These are phyloP conservation scores for Erythrophleum fordii DNA, from an alignment of 306 rosid genomes.

Conservation along the genomic window DNA sequence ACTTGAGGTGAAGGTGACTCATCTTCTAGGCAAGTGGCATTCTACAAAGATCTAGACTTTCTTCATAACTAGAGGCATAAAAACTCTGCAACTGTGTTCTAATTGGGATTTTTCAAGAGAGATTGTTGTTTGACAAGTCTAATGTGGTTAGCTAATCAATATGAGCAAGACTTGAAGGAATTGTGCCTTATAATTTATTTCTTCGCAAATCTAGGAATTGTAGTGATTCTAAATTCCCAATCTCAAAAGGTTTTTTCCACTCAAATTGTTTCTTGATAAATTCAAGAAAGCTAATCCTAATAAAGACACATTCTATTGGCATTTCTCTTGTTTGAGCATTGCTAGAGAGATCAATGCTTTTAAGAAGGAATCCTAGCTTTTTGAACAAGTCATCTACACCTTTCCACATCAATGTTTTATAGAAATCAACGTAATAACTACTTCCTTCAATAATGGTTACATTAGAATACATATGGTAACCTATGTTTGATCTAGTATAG, in stretches of 20 bases:
- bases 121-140: neutral
- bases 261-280: neutral
- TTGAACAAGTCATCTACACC: neutral
- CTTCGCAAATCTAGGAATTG: neutral
- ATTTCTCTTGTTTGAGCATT: slow-evolving; percentile 15
- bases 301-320: neutral
- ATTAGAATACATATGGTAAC: too few relatives aligned
- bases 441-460: too few relatives aligned
- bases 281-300: neutral
- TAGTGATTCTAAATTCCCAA: neutral
- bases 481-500: too few relatives aligned
- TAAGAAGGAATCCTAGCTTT: neutral
- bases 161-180: neutral
- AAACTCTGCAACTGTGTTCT: neutral
- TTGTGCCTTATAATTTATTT: neutral
- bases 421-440: too few relatives aligned
- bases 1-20: neutral
- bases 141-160: neutral
- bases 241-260: neutral
- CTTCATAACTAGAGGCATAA: neutral
- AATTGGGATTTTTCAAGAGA: neutral
- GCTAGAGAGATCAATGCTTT: slow-evolving; percentile 38
- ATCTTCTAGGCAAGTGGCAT: neutral
- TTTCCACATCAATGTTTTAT: neutral
- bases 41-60: neutral